Percentiles rank a stretch among this genome's conserved stretches.
Conservation (phyloP, 1,139 yeast genomes). For the Geotrichum histeridarum region DNA sequence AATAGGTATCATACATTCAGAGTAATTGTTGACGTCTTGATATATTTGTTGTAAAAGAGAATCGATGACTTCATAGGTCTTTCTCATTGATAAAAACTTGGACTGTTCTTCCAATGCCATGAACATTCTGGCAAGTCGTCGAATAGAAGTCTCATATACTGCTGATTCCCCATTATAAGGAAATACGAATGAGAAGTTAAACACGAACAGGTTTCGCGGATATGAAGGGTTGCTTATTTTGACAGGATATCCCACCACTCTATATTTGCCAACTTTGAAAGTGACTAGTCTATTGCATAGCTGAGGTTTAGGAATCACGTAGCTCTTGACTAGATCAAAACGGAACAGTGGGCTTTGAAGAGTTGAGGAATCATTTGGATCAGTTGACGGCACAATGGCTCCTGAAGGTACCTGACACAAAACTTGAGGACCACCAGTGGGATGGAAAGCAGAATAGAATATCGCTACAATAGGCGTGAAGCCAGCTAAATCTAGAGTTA, state of each 20-base stretch:
- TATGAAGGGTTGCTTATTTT: slow-evolving; percentile 69
- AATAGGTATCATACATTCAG: slow-evolving; percentile 91
- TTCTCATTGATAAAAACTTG: slow-evolving; percentile 55
- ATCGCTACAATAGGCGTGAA: slow-evolving; percentile 81
- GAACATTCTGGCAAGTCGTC: slow-evolving; percentile 83
- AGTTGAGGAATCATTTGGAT: slow-evolving; percentile 36
- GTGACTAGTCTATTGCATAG: slow-evolving; percentile 78
- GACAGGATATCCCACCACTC: slow-evolving; percentile 89
- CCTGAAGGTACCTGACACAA: slow-evolving; percentile 84
- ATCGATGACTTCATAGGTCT: slow-evolving; percentile 52
- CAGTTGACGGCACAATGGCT: slow-evolving; percentile 42
- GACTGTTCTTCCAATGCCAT: slow-evolving; percentile 87
- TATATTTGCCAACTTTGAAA: slow-evolving; percentile 61
- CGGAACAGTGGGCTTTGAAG: slow-evolving; percentile 51
- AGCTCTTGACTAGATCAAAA: slow-evolving; percentile 82
- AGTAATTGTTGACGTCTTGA: slow-evolving; percentile 88
- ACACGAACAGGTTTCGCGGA: slow-evolving; percentile 85
- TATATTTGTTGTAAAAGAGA: slow-evolving; percentile 81
- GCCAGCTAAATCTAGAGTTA: slow-evolving; percentile 42
- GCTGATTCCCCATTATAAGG: slow-evolving; percentile 74
- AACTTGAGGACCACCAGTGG: slow-evolving; percentile 93
- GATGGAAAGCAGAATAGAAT: slow-evolving; percentile 89
- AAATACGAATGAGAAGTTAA: slow-evolving; percentile 89
- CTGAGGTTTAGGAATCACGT: slow-evolving; percentile 88
- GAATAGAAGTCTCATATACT: slow-evolving; percentile 81